A percentile compares a stretch with the other conserved stretches of the same genome.
Conservation (phyloP, 2,329 filamentous ascomycete genomes). For the Gliomastix tumulicola region DNA sequence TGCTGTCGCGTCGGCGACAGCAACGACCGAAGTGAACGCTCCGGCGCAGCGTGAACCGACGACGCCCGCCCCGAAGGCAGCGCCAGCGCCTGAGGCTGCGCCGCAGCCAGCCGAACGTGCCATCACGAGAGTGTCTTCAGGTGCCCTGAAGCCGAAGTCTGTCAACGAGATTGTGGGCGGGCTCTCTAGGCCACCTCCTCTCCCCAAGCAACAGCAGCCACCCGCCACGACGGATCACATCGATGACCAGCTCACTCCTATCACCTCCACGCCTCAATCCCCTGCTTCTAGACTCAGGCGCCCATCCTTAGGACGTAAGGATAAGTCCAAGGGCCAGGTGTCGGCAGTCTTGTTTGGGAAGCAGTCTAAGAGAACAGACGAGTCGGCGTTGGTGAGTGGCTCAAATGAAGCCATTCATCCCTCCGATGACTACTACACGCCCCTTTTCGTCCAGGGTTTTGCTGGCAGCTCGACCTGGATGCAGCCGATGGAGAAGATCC, state of each 20-base stretch:
- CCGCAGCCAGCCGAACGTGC: constrained; percentile 38
- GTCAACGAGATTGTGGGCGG: constrained; percentile 66
- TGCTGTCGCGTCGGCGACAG: background rate
- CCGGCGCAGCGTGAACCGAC: background rate
- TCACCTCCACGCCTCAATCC: constrained; percentile 36
- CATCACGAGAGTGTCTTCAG: constrained; percentile 64
- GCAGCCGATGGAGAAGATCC: constrained; percentile 61
- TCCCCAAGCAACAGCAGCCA: background rate
- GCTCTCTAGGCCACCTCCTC: background rate
- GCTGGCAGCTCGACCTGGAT: constrained; percentile 50
- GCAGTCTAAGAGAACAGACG: constrained; percentile 41
- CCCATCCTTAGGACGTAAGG: constrained; percentile 34
- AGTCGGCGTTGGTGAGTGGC: constrained; percentile 33
- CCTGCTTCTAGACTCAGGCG: constrained; percentile 22
- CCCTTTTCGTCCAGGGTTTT: constrained; percentile 53
- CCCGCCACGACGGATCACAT: constrained; percentile 14
- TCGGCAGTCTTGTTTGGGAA: constrained; percentile 77
- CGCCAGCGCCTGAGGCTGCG: constrained; percentile 8
- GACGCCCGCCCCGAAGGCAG: background rate
- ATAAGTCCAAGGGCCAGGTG: constrained; percentile 56
- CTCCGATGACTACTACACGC: constrained; percentile 58
- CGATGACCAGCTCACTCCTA: constrained; percentile 27
- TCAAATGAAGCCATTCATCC: constrained; percentile 34
- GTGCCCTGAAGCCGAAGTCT: constrained; percentile 64
- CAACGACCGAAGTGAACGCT: background rate